A percentile compares a stretch with the other conserved stretches of the same genome.
Evolutionary conservation across 192 early-diverging fungal species (phyloP).

Genomic region (Backusella parvicylindrica): DNA sequence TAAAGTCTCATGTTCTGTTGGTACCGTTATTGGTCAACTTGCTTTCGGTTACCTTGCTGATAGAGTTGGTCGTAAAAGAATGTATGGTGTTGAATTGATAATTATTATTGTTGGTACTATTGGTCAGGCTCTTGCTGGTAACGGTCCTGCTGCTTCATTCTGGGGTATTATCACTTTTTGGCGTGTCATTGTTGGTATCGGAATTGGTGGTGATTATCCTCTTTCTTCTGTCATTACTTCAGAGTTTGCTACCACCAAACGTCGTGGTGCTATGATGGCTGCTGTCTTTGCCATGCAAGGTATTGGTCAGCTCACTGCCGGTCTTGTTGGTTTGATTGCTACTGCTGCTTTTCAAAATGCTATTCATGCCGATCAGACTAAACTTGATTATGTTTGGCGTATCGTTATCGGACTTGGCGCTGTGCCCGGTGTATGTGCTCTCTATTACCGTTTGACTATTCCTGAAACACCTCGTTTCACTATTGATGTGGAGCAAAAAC

Average conservation of each 20-base stretch:
- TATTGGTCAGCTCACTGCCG: slow-evolving; percentile 81
- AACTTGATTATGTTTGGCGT: slow-evolving; percentile 91
- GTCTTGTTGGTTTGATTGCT: slow-evolving; percentile 71
- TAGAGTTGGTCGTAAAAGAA: slow-evolving; percentile 82
- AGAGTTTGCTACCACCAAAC: slow-evolving; percentile 83
- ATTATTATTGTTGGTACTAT: slow-evolving; percentile 89
- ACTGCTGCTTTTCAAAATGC: slow-evolving; percentile 66
- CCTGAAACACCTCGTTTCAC: slow-evolving; percentile 91
- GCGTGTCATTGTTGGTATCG: slow-evolving; percentile 90
- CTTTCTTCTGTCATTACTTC: slow-evolving; percentile 91
- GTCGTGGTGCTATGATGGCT: slow-evolving; percentile 87
- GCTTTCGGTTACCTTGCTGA: slow-evolving; percentile 82
- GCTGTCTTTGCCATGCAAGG: slow-evolving; percentile 95
- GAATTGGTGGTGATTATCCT: slow-evolving; percentile 96
- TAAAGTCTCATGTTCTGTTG: slow-evolving; percentile 88
- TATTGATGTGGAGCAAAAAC: slow-evolving; percentile 68
- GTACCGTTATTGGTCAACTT: slow-evolving; percentile 92
- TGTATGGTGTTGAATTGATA: slow-evolving; percentile 89
- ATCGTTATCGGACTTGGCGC: slow-evolving; percentile 82
- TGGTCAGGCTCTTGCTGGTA: slow-evolving; percentile 73
- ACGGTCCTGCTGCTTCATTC: slow-evolving; percentile 63
- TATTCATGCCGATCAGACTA: slow-evolving; percentile 57
- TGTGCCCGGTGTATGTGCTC: slow-evolving; percentile 77
- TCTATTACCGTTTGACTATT: slow-evolving; percentile 91
- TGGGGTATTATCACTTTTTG: slow-evolving; percentile 72